Percentiles rank a stretch among this genome's conserved stretches.
phyloP scores from a whole-genome alignment of 768 basidiomycete genomes.

The Boletus sp. region DNA sequence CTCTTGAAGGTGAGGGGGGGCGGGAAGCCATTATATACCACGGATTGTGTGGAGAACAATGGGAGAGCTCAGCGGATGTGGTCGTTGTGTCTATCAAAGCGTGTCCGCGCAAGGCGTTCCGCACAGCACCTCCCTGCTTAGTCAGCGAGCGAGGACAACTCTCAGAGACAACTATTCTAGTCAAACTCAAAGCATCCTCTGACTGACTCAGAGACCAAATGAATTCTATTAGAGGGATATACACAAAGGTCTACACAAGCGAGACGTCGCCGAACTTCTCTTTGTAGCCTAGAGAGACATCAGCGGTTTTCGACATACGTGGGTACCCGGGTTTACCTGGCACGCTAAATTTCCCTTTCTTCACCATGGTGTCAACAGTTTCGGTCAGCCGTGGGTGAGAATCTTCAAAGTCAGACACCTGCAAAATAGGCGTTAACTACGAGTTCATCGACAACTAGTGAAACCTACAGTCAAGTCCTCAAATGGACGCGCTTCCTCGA shows the following conservation, averaged over 20 bases:
- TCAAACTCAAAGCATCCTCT: background rate
- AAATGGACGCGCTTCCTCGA: conserved; percentile 95
- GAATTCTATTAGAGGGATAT: conserved; percentile 24
- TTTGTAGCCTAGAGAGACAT: conserved; percentile 63
- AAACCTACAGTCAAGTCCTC: conserved; percentile 90
- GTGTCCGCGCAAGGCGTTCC: background rate
- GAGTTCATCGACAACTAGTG: background rate
- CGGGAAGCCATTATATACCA: conserved; percentile 33
- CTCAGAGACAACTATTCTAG: background rate
- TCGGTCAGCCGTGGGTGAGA: conserved; percentile 92
- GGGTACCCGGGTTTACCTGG: conserved; percentile 56
- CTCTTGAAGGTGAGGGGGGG: conserved; percentile 39
- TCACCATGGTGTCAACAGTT: conserved; percentile 91
- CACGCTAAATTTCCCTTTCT: conserved; percentile 98
- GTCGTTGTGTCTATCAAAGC: conserved; percentile 10
- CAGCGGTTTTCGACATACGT: background rate
- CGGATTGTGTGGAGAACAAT: conserved; percentile 15
- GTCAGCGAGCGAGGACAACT: conserved; percentile 14
- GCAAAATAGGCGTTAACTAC: conserved; percentile 5
- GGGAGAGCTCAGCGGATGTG: conserved; percentile 1
- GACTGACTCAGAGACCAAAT: background rate
- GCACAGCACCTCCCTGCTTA: conserved; percentile 14
- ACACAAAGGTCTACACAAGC: conserved; percentile 62
- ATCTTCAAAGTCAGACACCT: conserved; percentile 87
- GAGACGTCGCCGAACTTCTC: conserved; percentile 97